These are phyloP conservation scores for Solanum aculeatissimum DNA, from an alignment of 305 asterid species.

Conservation along the genomic window DNA sequence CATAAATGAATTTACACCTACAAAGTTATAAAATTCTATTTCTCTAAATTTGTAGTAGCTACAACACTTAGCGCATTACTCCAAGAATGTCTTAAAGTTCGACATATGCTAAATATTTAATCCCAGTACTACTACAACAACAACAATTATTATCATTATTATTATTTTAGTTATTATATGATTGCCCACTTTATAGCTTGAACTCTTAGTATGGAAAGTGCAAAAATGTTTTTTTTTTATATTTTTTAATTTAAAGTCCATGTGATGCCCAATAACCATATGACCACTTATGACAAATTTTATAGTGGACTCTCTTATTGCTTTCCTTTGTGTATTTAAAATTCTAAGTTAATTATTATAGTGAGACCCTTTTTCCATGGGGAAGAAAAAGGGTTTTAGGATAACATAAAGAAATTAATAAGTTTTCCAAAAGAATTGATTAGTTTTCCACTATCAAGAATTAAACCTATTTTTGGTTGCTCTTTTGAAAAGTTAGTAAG, in stretches of 20 bases:
- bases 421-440: not conserved
- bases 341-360: not conserved
- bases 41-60: no score
- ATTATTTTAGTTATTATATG: no score
- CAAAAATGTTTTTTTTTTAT: not conserved
- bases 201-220: not conserved
- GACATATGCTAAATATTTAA: no score
- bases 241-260: not conserved
- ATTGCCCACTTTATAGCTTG: no score
- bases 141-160: no score
- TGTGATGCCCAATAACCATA: not conserved
- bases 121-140: no score
- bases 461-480: not conserved
- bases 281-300: not conserved
- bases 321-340: not conserved
- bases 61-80: no score
- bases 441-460: not conserved
- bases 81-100: no score
- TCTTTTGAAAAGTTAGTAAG: not conserved
- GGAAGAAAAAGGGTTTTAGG: not conserved
- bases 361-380: not conserved
- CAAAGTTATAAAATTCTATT: no score
- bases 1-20: no score
- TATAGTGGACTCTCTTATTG: not conserved
- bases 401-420: not conserved